Conservation (phyloP, 2,329 filamentous ascomycete genomes). For the Fusarium nelsonii region DNA sequence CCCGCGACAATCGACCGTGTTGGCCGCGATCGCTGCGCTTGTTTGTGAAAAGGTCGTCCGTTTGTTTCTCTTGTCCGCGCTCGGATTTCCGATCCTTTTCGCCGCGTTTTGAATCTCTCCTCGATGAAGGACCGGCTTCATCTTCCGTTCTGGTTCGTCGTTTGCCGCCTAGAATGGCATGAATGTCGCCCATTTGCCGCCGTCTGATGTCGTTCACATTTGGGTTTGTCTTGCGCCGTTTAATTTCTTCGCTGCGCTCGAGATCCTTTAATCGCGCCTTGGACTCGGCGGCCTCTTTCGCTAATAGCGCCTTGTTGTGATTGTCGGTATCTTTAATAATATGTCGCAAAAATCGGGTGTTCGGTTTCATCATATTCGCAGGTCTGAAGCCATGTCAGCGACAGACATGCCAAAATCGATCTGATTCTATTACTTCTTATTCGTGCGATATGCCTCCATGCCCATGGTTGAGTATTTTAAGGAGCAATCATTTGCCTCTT, state of each 20-base stretch:
- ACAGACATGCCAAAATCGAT: constrained; percentile 24
- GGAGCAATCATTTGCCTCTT: constrained; percentile 81
- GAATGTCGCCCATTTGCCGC: constrained; percentile 71
- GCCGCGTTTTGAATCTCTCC: constrained; percentile 31
- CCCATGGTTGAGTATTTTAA: constrained; percentile 81
- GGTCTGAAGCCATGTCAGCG: constrained; percentile 61
- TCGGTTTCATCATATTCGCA: constrained; percentile 82
- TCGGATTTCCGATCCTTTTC: constrained; percentile 15
- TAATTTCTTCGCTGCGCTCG: constrained; percentile 61
- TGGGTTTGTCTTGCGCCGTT: constrained; percentile 59
- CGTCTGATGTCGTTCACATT: constrained; percentile 65
- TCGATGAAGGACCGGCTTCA: constrained; percentile 32
- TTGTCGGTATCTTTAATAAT: constrained; percentile 89
- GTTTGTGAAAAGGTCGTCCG: constrained; percentile 42
- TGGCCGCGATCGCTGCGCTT: constrained; percentile 36
- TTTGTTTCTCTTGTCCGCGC: constrained; percentile 13
- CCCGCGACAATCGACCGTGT: constrained; percentile 45
- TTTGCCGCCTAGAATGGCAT: constrained; percentile 66
- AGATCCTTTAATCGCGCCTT: constrained; percentile 75
- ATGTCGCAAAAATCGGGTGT: constrained; percentile 88
- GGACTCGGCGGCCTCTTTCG: constrained; percentile 86
- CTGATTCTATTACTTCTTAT: constrained; percentile 60
- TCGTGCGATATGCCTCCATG: constrained; percentile 70
- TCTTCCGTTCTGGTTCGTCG: constrained; percentile 50
- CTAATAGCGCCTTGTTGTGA: constrained; percentile 88